Evolutionary conservation across 2,329 filamentous ascomycete species (phyloP).

Genomic region (Magnaporthiopsis incrustans): DNA sequence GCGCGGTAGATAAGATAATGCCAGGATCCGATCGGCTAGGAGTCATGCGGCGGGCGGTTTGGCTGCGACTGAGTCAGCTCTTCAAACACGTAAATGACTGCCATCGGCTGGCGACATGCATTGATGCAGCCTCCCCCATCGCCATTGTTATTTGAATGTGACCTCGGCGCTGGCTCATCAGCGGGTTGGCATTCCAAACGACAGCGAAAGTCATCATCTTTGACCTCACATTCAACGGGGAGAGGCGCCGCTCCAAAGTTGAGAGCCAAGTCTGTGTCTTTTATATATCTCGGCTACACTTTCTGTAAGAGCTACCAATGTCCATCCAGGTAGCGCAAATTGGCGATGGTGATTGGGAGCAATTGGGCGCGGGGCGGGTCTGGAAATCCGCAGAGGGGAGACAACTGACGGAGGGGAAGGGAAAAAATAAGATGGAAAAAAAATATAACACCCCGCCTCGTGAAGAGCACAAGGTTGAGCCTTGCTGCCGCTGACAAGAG

Average conservation of each 20-base stretch:
- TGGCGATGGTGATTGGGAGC: too few species aligned
- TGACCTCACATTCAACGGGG: background rate
- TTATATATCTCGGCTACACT: too few species aligned
- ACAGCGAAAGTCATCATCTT: background rate
- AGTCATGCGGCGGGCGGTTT: background rate
- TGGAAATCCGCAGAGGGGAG: too few species aligned
- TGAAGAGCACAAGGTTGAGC: background rate
- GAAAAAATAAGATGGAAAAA: background rate
- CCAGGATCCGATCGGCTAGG: background rate
- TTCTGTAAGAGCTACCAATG: too few species aligned
- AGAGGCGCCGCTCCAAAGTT: background rate
- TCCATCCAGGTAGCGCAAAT: too few species aligned
- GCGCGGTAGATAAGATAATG: conserved; percentile 1
- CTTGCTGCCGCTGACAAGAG: background rate
- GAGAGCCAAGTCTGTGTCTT: too few species aligned
- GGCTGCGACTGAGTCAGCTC: background rate
- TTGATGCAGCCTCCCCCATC: background rate
- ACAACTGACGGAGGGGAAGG: too few species aligned
- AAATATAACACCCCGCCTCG: background rate
- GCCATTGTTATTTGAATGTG: background rate
- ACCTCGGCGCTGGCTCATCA: too few species aligned
- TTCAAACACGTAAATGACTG: background rate
- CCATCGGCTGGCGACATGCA: background rate
- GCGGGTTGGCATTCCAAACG: too few species aligned
- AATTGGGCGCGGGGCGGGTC: background rate